Evolutionary conservation across 129 eudicot species (phyloP).

Genomic region (Logfia minima): DNA sequence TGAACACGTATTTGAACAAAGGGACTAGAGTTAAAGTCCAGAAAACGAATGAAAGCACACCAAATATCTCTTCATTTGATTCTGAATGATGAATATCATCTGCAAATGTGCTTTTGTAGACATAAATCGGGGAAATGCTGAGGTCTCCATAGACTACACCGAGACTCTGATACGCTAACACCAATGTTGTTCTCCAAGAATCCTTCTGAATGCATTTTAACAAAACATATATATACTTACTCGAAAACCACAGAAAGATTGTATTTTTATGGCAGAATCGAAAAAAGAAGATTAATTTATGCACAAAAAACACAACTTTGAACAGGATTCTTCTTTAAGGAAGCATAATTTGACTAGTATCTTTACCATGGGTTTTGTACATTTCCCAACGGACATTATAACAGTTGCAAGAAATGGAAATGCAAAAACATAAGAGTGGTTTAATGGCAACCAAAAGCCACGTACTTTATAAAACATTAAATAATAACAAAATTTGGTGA

Average conservation of each 20-base stretch:
- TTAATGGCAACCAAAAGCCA: conserved; percentile 17
- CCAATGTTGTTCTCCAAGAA: conserved; percentile 70
- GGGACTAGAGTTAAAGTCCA: conserved; percentile 85
- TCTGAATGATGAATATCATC: conserved; percentile 76
- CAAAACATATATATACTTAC: conserved; percentile 17
- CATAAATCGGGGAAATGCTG: conserved; percentile 79
- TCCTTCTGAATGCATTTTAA: conserved; percentile 41
- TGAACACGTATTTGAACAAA: conserved; percentile 78
- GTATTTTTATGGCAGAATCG: not conserved
- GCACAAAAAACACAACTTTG: not conserved
- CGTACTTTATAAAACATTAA: not conserved
- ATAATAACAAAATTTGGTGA: conserved; percentile 5
- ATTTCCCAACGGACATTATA: too few relatives aligned
- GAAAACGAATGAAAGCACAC: conserved; percentile 75
- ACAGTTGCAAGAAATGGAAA: not conserved
- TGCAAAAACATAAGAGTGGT: not conserved
- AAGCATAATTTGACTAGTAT: not conserved
- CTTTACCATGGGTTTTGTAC: not conserved
- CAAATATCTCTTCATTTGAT: conserved; percentile 81
- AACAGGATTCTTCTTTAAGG: not conserved
- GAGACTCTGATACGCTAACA: conserved; percentile 82
- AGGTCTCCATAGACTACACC: conserved; percentile 87
- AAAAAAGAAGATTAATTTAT: not conserved
- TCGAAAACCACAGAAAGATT: not conserved
- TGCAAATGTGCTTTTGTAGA: conserved; percentile 75